These are phyloP conservation scores for Tulasnella calospora DNA, from an alignment of 768 basidiomycete species.

Conservation along the genomic window DNA sequence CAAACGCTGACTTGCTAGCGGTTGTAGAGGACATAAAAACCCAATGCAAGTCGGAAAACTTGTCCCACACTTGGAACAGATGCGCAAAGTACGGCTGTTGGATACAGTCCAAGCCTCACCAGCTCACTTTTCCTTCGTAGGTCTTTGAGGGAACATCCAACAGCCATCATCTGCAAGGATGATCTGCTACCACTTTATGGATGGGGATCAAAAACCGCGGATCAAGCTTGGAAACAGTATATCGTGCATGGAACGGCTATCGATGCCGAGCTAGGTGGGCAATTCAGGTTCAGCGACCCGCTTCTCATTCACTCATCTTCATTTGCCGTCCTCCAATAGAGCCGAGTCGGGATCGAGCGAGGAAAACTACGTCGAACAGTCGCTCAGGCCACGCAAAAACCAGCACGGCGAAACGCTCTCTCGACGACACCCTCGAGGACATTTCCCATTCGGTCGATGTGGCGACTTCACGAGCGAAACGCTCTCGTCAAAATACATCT, in stretches of 20 bases:
- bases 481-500: background rate
- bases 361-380: background rate
- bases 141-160: background rate
- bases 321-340: background rate
- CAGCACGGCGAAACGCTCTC: background rate
- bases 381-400: background rate
- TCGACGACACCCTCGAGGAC: background rate
- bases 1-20: background rate
- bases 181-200: background rate
- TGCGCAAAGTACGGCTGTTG: background rate
- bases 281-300: background rate
- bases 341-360: background rate
- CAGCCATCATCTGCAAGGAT: background rate
- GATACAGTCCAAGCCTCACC: background rate
- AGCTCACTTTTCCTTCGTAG: background rate
- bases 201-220: background rate
- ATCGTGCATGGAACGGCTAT: background rate
- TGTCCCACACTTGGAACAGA: conserved; percentile 8
- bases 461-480: background rate
- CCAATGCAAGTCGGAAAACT: background rate
- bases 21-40: background rate
- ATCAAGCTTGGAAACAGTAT: background rate
- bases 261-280: background rate
- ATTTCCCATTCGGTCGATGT: background rate
- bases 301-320: background rate